Base-by-base conservation (phyloP, 805 yeast species). In the Vanderwaltozyma polyspora region DNA sequence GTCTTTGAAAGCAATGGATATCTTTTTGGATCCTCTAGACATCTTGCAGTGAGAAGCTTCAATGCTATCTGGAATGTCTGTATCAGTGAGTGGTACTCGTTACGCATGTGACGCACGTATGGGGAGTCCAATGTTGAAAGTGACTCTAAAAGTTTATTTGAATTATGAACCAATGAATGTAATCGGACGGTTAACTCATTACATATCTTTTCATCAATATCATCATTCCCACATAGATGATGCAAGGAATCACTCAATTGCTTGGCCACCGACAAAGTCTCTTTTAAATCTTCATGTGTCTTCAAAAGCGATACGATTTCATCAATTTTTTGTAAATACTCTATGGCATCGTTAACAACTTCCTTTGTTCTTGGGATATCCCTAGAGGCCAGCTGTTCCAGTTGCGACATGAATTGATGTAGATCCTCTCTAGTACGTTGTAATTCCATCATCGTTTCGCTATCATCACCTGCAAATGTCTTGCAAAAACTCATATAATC, bases 41-140 rank as follows among this genome's bases (percentile, higher is more conserved):
- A 52, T 29, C 29, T 43, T 9, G 49, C 53, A 5, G 49, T 46
- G n/a, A 52, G 33, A 2, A 50, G 42, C 35, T 51, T 52, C 14
- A 55, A 36, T 13, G 56, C 51, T 6, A 49, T 39, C 31, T 50
- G 57, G 21, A 51, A 52, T 14, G 48, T 51, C 27, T 46, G 53
- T 12, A 53, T 34, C n/a, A 54, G 37, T 10, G 55, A 51, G 23
- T 51, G 57, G 33, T 49, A 51, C 29, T 52, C 59, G 29, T 53
- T 52, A 22, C 51, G 45, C 19, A 52, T 25, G 29, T 52, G 52
- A 28, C 42, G 47, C 14, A 53, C 36, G 27, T 46, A 43, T 12
- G 59, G 55, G 3, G 60, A 54, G 12, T 45, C 44, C 16, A 48
- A 26, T 1, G 40, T 33, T 11, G 40, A 40, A 9, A 50, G 27